A percentile compares a stretch with the other conserved stretches of the same genome.
phyloP scores from a whole-genome alignment of 2,329 filamentous ascomycete genomes.

The Emmonsia crescens region DNA sequence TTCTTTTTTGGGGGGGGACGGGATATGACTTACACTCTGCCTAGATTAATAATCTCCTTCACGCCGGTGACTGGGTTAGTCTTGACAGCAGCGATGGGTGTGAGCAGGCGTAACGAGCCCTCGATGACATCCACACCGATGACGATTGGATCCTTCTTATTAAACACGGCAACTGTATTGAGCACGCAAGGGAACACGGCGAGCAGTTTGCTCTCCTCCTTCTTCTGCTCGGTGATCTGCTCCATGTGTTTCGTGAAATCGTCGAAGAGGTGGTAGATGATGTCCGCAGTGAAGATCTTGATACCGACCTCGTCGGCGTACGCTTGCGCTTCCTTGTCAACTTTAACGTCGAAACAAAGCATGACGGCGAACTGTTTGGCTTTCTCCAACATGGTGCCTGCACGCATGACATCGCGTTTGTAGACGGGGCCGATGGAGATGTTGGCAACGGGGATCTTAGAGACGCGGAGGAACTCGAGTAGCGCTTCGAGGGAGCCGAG shows the following conservation, averaged over 20 bases:
- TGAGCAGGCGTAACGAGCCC: constrained; percentile 73
- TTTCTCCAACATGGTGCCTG: constrained; percentile 91
- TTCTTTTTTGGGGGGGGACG: neutral
- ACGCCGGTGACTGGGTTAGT: constrained; percentile 64
- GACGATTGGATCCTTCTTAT: constrained; percentile 94
- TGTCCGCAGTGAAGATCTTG: constrained; percentile 97
- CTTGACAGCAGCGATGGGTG: constrained; percentile 80
- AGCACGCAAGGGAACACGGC: constrained; percentile 97
- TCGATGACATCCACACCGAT: constrained; percentile 93
- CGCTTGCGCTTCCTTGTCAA: constrained; percentile 85
- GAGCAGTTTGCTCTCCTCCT: constrained; percentile 89
- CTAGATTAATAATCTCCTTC: constrained; percentile 75
- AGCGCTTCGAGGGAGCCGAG: constrained; percentile 92
- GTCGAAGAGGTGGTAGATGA: constrained; percentile 98
- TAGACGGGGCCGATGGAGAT: constrained; percentile 96
- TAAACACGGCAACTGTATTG: constrained; percentile 84
- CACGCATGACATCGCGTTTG: constrained; percentile 95
- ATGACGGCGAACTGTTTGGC: constrained; percentile 93
- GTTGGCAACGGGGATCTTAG: constrained; percentile 95
- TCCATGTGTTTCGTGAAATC: constrained; percentile 93
- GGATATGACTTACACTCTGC: constrained; percentile 69
- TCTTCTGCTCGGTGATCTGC: constrained; percentile 75
- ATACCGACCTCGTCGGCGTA: constrained; percentile 92
- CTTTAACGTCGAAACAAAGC: constrained; percentile 99
- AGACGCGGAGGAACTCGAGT: constrained; percentile 88